Evolutionary conservation across 768 basidiomycete species (phyloP), one percentile per base, ranked within the genome.

Genomic region (Peribolospora baueri): DNA sequence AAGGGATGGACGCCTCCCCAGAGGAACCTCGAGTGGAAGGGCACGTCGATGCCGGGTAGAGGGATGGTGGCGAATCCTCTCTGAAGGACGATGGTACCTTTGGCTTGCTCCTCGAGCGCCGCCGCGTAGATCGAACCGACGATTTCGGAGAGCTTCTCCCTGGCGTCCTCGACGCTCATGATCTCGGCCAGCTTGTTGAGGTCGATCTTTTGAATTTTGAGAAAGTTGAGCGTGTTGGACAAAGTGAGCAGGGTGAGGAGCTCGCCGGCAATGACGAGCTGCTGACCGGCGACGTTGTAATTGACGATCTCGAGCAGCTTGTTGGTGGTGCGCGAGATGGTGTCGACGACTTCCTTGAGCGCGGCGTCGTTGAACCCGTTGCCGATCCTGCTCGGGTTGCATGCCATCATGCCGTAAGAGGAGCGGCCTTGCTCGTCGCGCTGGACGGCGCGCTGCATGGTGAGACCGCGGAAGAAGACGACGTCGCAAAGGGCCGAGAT

Each of bases 251-350:
- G 72, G 1, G 85, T 84, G 41, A 90, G 73, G 45, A 97, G 78
- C 67, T 97, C 91, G 68, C 93, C 93, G 48, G 93, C 93, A 62
- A 87, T 93, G 59, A 98, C 93, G 67, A 97, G 97, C 84, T 98
- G 93, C 76, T 93, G 88, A 58, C 91, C 91, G 81, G 93, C 70
- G 56, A 72, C 71, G 64, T 69, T 54, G 62, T 46, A 60, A 70
- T 98, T 98, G 65, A 98, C 93, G 49, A 97, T 95, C 69, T 98
- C 86, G n/a, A 97, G 75, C 2, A 98, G 75, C 56, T 80, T 76
- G 14, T 78, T 75, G 7, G 82, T 86, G 45, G 74, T 71, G 40
- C 75, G 73, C 4, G 84, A 75, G 62, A 98, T 91, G 53, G 75
- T 76, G 60, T 97, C 90, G 50, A 98, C 91, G 50, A 98, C 87